Evolutionary conservation across 495 filamentous ascomycete species (phyloP).

Genomic region (Penicillium roqueforti): DNA sequence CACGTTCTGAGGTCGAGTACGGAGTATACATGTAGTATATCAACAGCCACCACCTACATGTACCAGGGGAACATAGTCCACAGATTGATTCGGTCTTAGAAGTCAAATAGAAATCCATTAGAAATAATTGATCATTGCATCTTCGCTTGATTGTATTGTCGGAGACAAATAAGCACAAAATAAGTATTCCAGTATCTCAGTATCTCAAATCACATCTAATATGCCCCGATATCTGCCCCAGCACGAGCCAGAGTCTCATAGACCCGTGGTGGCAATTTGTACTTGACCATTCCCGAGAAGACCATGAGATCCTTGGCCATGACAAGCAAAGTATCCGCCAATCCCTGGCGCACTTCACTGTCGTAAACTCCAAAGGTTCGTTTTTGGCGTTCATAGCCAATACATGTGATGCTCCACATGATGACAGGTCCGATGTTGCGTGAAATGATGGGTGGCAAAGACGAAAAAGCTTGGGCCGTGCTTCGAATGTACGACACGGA

Average conservation of each 20-base stretch:
- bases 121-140: not conserved
- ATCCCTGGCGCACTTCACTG: slow-evolving; percentile 64
- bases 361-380: slow-evolving; percentile 63
- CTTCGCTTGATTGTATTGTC: not conserved
- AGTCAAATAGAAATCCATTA: not conserved
- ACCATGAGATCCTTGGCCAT: slow-evolving; percentile 85
- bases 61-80: not conserved
- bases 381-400: slow-evolving; percentile 66
- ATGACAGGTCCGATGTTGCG: slow-evolving; percentile 84
- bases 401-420: slow-evolving; percentile 87
- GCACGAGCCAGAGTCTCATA: slow-evolving; percentile 78
- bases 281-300: slow-evolving; percentile 91
- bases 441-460: slow-evolving; percentile 69
- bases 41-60: too few species aligned
- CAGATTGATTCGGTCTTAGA: not conserved
- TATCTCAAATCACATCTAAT: slow-evolving; percentile 26
- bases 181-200: not conserved
- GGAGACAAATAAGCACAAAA: not conserved
- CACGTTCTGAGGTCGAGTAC: not conserved
- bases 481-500: slow-evolving; percentile 69
- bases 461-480: slow-evolving; percentile 69
- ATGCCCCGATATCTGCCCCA: slow-evolving; percentile 63
- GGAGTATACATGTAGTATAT: too few species aligned
- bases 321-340: slow-evolving; percentile 66
- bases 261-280: slow-evolving; percentile 69